Conservation (phyloP, 768 basidiomycete species). For the Lenzites betulinus region DNA sequence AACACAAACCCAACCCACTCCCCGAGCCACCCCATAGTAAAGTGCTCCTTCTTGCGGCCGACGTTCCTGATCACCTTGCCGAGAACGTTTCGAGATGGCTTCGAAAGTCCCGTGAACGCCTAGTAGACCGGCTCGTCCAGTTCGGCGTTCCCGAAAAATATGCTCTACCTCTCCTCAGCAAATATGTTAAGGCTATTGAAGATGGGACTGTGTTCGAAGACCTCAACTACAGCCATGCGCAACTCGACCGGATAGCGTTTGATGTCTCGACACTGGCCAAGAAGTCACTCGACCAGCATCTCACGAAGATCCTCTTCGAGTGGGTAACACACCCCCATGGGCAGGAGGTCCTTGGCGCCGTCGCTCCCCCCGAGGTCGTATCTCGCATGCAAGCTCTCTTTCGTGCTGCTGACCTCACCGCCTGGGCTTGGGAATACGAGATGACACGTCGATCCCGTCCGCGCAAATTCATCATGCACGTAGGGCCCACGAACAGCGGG, state of each 20-base stretch:
- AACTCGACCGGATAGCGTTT: slow-evolving; percentile 46
- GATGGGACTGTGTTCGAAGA: slow-evolving; percentile 20
- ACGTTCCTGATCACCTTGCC: slow-evolving; percentile 37
- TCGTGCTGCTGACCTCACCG: slow-evolving; percentile 43
- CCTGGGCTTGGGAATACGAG: slow-evolving; percentile 50
- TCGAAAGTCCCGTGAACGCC: slow-evolving; percentile 4
- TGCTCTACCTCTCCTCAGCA: slow-evolving; percentile 42
- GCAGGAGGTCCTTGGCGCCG: slow-evolving; percentile 26
- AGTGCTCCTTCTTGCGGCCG: not conserved
- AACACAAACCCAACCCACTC: too few relatives aligned
- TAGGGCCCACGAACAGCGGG: slow-evolving; percentile 97
- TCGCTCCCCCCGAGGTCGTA: slow-evolving; percentile 38
- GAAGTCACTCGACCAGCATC: slow-evolving; percentile 46
- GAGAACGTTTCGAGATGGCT: slow-evolving; percentile 45
- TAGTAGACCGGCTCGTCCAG: slow-evolving; percentile 43
- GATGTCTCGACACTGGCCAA: slow-evolving; percentile 22
- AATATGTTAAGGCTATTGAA: slow-evolving; percentile 44
- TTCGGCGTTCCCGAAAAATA: slow-evolving; percentile 52
- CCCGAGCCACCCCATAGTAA: not conserved
- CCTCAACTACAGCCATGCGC: slow-evolving; percentile 36
- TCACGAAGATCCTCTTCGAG: slow-evolving; percentile 53
- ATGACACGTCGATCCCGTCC: slow-evolving; percentile 55
- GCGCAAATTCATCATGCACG: slow-evolving; percentile 89
- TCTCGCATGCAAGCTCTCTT: slow-evolving; percentile 40
- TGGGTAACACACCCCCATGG: slow-evolving; percentile 50